A percentile compares a stretch with the other conserved stretches of the same genome.
These are phyloP conservation scores for Saturnispora sekii DNA, from an alignment of 805 yeast genomes.

Conservation along the genomic window DNA sequence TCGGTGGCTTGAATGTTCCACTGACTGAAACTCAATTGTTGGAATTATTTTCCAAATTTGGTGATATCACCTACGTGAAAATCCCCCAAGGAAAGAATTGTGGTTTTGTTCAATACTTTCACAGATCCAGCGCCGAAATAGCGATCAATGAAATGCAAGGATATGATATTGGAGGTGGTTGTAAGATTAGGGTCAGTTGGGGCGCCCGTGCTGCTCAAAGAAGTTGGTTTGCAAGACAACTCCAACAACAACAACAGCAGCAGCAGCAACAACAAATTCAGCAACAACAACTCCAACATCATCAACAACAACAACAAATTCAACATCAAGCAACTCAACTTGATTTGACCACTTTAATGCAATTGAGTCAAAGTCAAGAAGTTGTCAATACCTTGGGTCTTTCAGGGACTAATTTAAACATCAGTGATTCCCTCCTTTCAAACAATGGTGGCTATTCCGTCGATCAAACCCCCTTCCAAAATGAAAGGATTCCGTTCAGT, in stretches of 20 bases:
- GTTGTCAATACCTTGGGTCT: constrained; percentile 20
- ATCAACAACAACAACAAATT: constrained; percentile 2
- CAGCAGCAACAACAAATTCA: constrained; percentile 21
- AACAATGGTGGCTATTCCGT: constrained; percentile 9
- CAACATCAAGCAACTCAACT: constrained; percentile 6
- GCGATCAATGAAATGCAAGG: constrained; percentile 89
- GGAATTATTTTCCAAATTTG: constrained; percentile 54
- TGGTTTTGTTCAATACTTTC: constrained; percentile 78
- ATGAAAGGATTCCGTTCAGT: constrained; percentile 23
- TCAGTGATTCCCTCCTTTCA: constrained; percentile 17
- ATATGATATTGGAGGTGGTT: constrained; percentile 67
- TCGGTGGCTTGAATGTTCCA: constrained; percentile 57
- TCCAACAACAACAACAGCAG: constrained; percentile 23
- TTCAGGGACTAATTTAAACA: constrained; percentile 16
- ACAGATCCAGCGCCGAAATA: constrained; percentile 72
- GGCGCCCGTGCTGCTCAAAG: constrained; percentile 51
- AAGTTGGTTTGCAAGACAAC: constrained; percentile 28
- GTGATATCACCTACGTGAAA: constrained; percentile 66
- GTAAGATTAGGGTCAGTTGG: constrained; percentile 80
- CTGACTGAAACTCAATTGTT: constrained; percentile 56
- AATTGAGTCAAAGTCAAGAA: constrained; percentile 12
- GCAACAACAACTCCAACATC: constrained; percentile 6
- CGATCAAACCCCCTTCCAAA: constrained; percentile 17
- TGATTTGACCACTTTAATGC: constrained; percentile 11
- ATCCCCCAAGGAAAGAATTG: constrained; percentile 70